These are phyloP conservation scores for Boletus vermiculosoides DNA, from an alignment of 768 basidiomycete genomes.

Conservation along the genomic window DNA sequence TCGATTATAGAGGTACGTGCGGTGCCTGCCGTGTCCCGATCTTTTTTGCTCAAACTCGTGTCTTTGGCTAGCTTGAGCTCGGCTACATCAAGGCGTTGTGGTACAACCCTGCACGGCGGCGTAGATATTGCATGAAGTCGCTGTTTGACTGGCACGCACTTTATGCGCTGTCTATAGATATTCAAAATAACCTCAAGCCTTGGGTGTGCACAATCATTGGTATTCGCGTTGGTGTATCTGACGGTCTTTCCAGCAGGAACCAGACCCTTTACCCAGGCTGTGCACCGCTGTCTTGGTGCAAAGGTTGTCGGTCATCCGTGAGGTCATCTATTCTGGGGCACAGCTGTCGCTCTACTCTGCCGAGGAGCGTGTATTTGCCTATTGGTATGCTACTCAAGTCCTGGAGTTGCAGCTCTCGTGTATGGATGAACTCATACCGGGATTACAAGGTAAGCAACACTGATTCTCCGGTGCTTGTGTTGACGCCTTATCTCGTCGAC, in stretches of 20 bases:
- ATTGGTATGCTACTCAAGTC: conserved; percentile 67
- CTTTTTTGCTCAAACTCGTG: not conserved
- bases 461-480: not conserved
- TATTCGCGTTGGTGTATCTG: not conserved
- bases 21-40: not conserved
- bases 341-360: conserved; percentile 70
- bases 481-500: not conserved
- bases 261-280: conserved; percentile 29
- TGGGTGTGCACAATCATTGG: conserved; percentile 5
- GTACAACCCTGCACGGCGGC: conserved; percentile 65
- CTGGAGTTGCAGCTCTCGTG: conserved; percentile 54
- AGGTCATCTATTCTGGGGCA: conserved; percentile 72
- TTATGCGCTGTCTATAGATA: conserved; percentile 45
- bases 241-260: conserved; percentile 17
- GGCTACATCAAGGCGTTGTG: conserved; percentile 60
- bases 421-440: conserved; percentile 47
- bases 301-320: conserved; percentile 59
- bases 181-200: conserved; percentile 21
- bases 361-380: conserved; percentile 70
- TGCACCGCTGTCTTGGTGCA: conserved; percentile 47
- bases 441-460: conserved; percentile 41
- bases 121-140: conserved; percentile 63
- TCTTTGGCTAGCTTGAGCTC: conserved; percentile 48
- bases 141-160: conserved; percentile 65
- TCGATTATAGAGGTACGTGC: conserved; percentile 37